Conservation (phyloP, 345 rosid genomes). For the Dipteronia dyeriana region DNA sequence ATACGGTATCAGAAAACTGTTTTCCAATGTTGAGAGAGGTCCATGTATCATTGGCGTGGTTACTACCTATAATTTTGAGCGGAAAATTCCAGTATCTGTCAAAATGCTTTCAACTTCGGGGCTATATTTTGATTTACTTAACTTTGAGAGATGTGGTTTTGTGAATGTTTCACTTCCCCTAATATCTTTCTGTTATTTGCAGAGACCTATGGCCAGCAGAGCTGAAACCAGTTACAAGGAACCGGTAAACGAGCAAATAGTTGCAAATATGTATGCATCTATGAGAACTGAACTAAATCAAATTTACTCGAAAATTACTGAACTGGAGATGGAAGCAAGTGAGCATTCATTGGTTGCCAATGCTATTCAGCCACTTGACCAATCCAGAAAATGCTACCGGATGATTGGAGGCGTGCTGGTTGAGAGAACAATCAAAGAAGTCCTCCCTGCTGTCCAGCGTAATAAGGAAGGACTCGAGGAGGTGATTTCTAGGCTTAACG, state of each 20-base stretch:
- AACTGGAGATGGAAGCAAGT: conserved; percentile 92
- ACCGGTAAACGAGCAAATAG: conserved; percentile 64
- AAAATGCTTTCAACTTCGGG: too few relatives aligned
- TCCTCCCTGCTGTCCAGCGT: conserved; percentile 90
- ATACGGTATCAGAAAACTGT: too few relatives aligned
- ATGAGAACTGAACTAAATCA: conserved; percentile 86
- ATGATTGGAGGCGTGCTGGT: conserved; percentile 97
- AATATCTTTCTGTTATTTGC: too few relatives aligned
- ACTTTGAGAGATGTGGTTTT: too few relatives aligned
- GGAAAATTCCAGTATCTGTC: too few relatives aligned
- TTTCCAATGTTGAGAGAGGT: too few relatives aligned
- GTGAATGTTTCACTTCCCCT: too few relatives aligned
- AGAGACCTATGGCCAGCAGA: too few relatives aligned
- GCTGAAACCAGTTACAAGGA: too few relatives aligned
- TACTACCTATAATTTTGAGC: too few relatives aligned
- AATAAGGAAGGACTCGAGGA: conserved; percentile 95
- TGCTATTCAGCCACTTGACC: conserved; percentile 91
- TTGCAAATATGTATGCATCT: conserved; percentile 62
- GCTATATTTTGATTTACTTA: too few relatives aligned
- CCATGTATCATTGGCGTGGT: too few relatives aligned
- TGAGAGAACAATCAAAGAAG: conserved; percentile 90
- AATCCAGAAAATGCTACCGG: conserved; percentile 76
- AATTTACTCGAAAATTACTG: conserved; percentile 87
- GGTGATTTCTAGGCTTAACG: conserved; percentile 79
- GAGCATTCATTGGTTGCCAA: conserved; percentile 85